Evolutionary conservation across 2,329 filamentous ascomycete genomes (phyloP).

Genomic region (Scedosporium minutisporum): DNA sequence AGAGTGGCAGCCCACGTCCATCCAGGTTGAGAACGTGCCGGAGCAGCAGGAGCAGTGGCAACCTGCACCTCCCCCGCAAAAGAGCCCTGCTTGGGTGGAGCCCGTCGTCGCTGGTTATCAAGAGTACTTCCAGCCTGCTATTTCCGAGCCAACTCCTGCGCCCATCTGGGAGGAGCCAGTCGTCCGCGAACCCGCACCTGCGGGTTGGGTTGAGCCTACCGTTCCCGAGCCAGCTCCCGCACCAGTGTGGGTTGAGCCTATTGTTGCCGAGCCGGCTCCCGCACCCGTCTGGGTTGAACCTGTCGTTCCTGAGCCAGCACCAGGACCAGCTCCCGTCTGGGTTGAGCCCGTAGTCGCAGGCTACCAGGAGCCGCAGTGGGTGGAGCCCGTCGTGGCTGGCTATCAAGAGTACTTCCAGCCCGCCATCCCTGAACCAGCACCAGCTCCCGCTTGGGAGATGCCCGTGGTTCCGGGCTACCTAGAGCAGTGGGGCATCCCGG

Average conservation of each 20-base stretch:
- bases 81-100: neutral
- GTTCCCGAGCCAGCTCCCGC: neutral
- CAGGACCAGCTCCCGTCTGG: neutral
- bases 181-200: neutral
- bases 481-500: neutral
- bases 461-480: neutral
- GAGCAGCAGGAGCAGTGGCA: neutral
- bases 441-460: neutral
- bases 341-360: neutral
- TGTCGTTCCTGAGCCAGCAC: neutral
- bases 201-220: neutral
- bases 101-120: neutral
- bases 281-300: neutral
- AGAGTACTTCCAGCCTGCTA: neutral
- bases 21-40: neutral
- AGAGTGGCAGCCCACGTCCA: neutral
- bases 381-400: neutral
- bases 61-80: too few relatives aligned
- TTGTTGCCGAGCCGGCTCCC: neutral
- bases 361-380: neutral
- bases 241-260: neutral
- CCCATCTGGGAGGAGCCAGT: neutral
- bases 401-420: neutral
- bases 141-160: neutral
- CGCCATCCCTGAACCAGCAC: neutral